Conservation (phyloP, 1,284 basidiomycete genomes). For the Microbotryum violaceum region DNA sequence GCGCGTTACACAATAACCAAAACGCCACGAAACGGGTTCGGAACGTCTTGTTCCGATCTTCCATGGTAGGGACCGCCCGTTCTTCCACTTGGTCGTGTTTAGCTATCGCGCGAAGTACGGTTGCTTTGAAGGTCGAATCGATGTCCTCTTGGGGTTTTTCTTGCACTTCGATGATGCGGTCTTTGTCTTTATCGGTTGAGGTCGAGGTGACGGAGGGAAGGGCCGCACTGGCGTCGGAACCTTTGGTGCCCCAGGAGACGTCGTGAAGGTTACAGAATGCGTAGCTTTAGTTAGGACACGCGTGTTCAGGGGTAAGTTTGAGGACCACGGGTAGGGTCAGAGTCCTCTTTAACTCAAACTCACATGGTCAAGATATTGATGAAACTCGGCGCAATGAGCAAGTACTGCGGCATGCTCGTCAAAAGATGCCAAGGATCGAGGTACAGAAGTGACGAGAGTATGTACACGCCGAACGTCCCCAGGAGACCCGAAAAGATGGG, state of each 20-base stretch:
- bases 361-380: constrained; percentile 48
- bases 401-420: constrained; percentile 89
- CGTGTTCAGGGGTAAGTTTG: neutral
- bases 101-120: constrained; percentile 82
- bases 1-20: no score
- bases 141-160: constrained; percentile 67
- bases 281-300: constrained; percentile 52
- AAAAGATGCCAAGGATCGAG: constrained; percentile 98
- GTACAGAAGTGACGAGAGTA: constrained; percentile 80
- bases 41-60: constrained; percentile 83
- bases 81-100: constrained; percentile 64
- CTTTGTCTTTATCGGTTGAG: constrained; percentile 65
- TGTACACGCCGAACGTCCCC: constrained; percentile 71
- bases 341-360: no score
- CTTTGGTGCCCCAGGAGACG: constrained; percentile 86
- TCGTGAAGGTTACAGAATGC: constrained; percentile 93
- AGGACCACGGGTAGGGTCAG: constrained; percentile 50
- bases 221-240: constrained; percentile 88
- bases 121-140: constrained; percentile 87
- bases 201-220: constrained; percentile 68
- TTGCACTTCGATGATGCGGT: constrained; percentile 60
- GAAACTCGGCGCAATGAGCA: constrained; percentile 42
- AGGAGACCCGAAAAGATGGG: constrained; percentile 76
- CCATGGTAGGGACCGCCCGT: constrained; percentile 73
- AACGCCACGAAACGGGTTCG: constrained; percentile 50